A percentile compares a stretch with the other conserved stretches of the same genome.
Conservation (phyloP, 2,329 filamentous ascomycete species). For the Penicillium sumatraense region DNA sequence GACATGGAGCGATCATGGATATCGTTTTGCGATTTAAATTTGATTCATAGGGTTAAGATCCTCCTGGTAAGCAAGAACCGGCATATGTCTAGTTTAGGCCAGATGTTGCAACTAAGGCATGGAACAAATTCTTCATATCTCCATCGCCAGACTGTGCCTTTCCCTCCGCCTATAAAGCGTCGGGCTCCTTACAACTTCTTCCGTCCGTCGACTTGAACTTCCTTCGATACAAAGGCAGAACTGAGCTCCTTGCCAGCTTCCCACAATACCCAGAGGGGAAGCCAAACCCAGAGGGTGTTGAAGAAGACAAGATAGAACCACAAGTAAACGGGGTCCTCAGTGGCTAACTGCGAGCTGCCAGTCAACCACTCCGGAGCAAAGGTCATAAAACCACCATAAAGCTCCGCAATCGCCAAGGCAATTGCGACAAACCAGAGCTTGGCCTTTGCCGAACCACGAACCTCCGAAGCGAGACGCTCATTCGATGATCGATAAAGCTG, state of each 20-base stretch:
- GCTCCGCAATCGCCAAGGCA: constrained; percentile 64
- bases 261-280: constrained; percentile 62
- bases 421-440: constrained; percentile 61
- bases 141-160: too few species aligned
- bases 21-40: too few species aligned
- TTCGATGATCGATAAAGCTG: constrained; percentile 45
- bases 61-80: too few species aligned
- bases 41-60: too few species aligned
- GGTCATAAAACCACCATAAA: constrained; percentile 69
- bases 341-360: constrained; percentile 61
- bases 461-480: constrained; percentile 14
- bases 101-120: too few species aligned
- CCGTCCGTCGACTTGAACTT: constrained; percentile 18
- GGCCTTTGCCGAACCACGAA: constrained; percentile 34
- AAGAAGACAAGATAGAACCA: constrained; percentile 69
- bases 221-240: constrained; percentile 38
- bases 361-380: constrained; percentile 69
- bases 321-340: constrained; percentile 64
- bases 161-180: not conserved
- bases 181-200: constrained; percentile 25
- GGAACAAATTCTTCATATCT: too few species aligned
- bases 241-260: constrained; percentile 55
- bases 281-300: constrained; percentile 66
- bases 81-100: too few species aligned
- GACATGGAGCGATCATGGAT: too few species aligned